phyloP scores from a whole-genome alignment of 1,139 yeast species.

The Yarrowia galli region DNA sequence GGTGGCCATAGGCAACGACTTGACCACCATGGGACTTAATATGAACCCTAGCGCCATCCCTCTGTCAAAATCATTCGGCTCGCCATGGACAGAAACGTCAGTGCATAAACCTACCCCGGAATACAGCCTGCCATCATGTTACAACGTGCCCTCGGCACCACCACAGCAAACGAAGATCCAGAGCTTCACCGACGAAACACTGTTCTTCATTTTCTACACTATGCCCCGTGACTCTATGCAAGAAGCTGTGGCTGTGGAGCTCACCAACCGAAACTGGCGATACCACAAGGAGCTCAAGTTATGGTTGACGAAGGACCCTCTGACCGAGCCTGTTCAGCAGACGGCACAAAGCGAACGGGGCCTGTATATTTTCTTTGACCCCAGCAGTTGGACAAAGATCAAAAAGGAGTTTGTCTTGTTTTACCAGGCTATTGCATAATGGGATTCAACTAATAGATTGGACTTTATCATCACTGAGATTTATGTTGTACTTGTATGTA shows the following conservation, averaged over 20 bases:
- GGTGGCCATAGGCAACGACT: constrained; percentile 85
- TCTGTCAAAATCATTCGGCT: constrained; percentile 75
- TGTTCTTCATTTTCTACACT: constrained; percentile 91
- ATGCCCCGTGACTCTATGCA: constrained; percentile 93
- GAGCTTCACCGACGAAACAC: constrained; percentile 86
- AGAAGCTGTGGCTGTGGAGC: constrained; percentile 91
- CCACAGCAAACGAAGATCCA: constrained; percentile 74
- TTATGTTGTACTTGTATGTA: too few relatives aligned
- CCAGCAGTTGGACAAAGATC: constrained; percentile 94
- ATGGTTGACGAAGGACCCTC: constrained; percentile 95
- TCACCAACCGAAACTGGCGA: constrained; percentile 90
- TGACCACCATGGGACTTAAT: constrained; percentile 76
- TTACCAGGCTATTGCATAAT: constrained; percentile 54
- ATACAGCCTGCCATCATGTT: constrained; percentile 66
- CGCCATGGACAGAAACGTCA: constrained; percentile 95
- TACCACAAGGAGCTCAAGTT: constrained; percentile 95
- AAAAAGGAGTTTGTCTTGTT: constrained; percentile 58
- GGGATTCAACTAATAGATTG: constrained; percentile 41
- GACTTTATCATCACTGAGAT: neutral
- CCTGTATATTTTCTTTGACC: constrained; percentile 95
- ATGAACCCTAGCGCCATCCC: constrained; percentile 57
- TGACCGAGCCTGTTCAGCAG: constrained; percentile 85
- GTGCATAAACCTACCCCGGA: constrained; percentile 91
- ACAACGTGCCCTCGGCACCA: constrained; percentile 61
- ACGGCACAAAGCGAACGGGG: constrained; percentile 91